Conservation (phyloP, 192 early-diverging fungal genomes). For the Entomortierella chlamydospora region DNA sequence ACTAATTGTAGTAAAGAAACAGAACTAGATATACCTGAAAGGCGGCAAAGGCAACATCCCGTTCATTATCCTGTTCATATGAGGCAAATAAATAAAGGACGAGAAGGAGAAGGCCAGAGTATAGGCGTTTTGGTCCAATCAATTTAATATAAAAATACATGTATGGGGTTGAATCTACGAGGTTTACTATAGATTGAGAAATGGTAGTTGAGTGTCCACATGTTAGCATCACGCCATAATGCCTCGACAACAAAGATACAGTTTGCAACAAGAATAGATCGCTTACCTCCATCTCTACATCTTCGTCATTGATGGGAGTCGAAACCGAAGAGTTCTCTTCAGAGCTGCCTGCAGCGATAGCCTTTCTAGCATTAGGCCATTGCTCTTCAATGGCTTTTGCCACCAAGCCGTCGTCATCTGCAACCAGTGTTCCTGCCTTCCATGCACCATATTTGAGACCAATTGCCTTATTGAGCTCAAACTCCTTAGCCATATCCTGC, state of each 20-base stretch:
- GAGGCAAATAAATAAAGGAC: not conserved
- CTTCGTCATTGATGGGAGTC: slow-evolving; percentile 36
- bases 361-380: slow-evolving; percentile 42
- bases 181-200: no score
- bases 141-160: slow-evolving; percentile 4
- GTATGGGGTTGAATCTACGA: not conserved
- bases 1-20: slow-evolving; percentile 6
- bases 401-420: slow-evolving; percentile 86
- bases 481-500: slow-evolving; percentile 75
- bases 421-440: slow-evolving; percentile 84
- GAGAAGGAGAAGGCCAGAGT: no score
- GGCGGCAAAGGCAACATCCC: not conserved
- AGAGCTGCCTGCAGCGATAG: not conserved
- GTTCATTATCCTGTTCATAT: not conserved
- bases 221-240: not conserved
- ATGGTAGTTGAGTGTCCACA: no score
- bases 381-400: slow-evolving; percentile 54
- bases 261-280: not conserved
- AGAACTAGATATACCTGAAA: slow-evolving; percentile 7
- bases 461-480: slow-evolving; percentile 84
- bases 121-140: not conserved
- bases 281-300: slow-evolving; percentile 51
- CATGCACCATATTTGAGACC: slow-evolving; percentile 79
- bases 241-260: not conserved
- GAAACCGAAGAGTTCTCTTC: slow-evolving; percentile 35